Conservation (phyloP, 2,329 filamentous ascomycete species). For the Aspergillus versicolor region DNA sequence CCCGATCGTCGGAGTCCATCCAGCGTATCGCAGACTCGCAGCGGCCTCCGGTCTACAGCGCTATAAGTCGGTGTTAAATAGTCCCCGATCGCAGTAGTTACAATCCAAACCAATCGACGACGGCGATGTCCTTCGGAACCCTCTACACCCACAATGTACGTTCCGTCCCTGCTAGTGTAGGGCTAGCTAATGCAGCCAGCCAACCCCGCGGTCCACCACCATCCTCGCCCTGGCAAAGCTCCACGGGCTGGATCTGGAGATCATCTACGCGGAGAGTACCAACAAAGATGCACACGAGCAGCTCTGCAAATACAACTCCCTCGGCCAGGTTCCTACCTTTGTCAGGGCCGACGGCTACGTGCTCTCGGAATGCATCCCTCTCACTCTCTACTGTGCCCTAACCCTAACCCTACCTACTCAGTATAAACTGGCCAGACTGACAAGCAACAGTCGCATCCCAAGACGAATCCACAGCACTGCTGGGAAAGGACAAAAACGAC, state of each 20-base stretch:
- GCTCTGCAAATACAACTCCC: not conserved
- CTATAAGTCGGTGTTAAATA: not conserved
- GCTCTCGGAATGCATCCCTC: not conserved
- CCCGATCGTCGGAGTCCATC: not conserved
- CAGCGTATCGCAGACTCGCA: not conserved
- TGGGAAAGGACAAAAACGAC: conserved; percentile 8
- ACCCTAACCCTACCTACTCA: not conserved
- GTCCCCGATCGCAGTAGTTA: not conserved
- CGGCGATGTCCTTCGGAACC: not conserved
- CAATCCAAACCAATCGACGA: not conserved
- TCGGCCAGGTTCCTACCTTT: conserved; percentile 1
- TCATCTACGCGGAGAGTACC: not conserved
- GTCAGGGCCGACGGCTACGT: not conserved
- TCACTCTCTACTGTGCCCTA: not conserved
- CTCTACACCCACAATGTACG: conserved; percentile 2
- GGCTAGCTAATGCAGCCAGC: not conserved
- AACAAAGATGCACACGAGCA: not conserved
- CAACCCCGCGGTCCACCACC: not conserved
- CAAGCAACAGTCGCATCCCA: conserved; percentile 9
- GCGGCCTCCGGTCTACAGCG: not conserved
- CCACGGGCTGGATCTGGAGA: not conserved
- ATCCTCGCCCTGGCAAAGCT: not conserved
- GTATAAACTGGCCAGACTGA: not conserved
- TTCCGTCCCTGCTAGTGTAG: not conserved
- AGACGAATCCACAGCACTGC: conserved; percentile 7